Base-by-base conservation (phyloP, 164 flowering plant genomes). In the Nymphaea colorata region DNA sequence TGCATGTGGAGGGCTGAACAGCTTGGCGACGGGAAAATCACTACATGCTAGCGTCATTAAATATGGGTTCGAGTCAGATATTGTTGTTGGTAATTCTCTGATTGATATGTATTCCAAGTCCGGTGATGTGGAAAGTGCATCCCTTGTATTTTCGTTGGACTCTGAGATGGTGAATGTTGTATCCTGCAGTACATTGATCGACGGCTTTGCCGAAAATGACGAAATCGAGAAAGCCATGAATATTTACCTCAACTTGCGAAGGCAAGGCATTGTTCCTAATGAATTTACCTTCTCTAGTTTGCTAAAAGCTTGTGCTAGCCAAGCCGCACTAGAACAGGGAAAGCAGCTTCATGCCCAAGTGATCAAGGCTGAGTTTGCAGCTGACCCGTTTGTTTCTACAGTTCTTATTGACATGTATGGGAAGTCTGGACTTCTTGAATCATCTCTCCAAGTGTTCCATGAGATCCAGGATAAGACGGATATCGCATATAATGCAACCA, bases 361-460 rank as follows among this genome's bases (percentile, higher is more conserved):
- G 68, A 66, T 80, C 44, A 81, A 78, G 70, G 53, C 72, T 41
- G 70, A 63, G 66, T 69, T 75, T 42, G 75, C 69, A 3, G 60
- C 66, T 2, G 84, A 87, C 68, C 71, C 76, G 11, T 80, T 75
- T 77, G 82, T 82, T 65, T 76, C 73, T 66, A 74, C 82, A 2
- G 17, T 69, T 67, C 79, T 87, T 15, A 76, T 87, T 66, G 85
- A 83, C 64, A 83, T 84, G 88, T 86, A 86, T 66, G 84, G 85
- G 59, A 86, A 84, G 76, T 83, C 81, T 41, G 88, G 86, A 2
- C 66, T 77, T 70, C 61, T 83, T 43, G 83, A 81, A 55, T 70
- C 69, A 42, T 79, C 87, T 3, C 64, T 68, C 36, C 79, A 65
- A 14, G 69, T 77, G 14, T 87, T 83, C 63, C 67, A 76, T n/a